Evolutionary conservation across 2,329 filamentous ascomycete species (phyloP).

Genomic region (Cordyceps farinosa): DNA sequence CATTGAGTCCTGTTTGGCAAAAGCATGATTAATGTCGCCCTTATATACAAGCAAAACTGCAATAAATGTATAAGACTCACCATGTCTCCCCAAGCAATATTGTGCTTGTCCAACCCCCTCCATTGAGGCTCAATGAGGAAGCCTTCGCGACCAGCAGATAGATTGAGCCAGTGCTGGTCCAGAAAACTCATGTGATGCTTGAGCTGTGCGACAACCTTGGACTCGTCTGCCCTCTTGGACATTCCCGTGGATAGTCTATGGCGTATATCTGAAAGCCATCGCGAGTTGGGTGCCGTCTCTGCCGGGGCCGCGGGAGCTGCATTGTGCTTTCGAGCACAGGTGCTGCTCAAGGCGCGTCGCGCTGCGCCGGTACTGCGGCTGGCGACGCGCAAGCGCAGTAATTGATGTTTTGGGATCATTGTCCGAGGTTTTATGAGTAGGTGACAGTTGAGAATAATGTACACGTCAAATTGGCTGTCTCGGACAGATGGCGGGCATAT

Average conservation of each 20-base stretch:
- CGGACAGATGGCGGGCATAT: not conserved
- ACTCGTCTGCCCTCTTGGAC: not conserved
- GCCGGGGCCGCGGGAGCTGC: not conserved
- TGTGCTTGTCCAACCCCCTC: slow-evolving; percentile 60
- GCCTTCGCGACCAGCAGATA: slow-evolving; percentile 71
- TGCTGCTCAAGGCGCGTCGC: slow-evolving; percentile 11
- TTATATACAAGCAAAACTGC: not conserved
- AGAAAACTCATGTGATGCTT: slow-evolving; percentile 22
- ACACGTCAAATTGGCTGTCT: not conserved
- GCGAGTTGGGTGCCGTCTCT: slow-evolving; percentile 21
- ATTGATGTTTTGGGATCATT: not conserved
- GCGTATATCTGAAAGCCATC: slow-evolving; percentile 29
- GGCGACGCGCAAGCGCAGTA: not conserved
- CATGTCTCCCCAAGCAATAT: slow-evolving; percentile 83
- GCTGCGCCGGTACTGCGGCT: not conserved
- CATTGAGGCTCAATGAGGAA: slow-evolving; percentile 60
- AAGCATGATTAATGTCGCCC: not conserved
- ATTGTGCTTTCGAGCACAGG: not conserved
- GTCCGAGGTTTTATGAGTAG: too few species aligned
- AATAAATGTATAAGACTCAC: slow-evolving; percentile 36
- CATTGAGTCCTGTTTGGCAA: slow-evolving; percentile 46
- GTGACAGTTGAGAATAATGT: not conserved
- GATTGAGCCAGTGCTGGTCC: slow-evolving; percentile 60
- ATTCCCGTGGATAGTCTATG: slow-evolving; percentile 22
- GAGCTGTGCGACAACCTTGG: slow-evolving; percentile 15